Evolutionary conservation across 1,284 basidiomycete species (phyloP).

Genomic region (Pisolithus thermaeus): DNA sequence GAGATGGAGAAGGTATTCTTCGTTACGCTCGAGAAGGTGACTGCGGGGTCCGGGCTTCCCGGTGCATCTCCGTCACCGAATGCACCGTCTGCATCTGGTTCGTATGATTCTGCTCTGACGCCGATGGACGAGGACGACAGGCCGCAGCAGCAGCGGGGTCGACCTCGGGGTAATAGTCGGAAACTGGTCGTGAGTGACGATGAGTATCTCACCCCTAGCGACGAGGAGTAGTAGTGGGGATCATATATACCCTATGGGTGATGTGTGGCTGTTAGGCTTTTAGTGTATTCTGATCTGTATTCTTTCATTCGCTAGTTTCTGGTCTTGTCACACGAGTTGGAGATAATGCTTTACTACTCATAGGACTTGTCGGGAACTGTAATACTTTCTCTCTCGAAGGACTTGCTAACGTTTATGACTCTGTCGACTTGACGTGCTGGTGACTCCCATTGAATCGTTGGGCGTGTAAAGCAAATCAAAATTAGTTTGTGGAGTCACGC

Average conservation of each 20-base stretch:
- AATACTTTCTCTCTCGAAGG: not conserved
- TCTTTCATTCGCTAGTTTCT: too few species aligned
- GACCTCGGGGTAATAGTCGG: constrained; percentile 47
- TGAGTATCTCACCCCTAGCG: constrained; percentile 61
- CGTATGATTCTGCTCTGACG: constrained; percentile 64
- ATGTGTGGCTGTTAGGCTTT: too few species aligned
- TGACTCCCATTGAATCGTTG: too few species aligned
- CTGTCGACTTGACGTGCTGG: too few species aligned
- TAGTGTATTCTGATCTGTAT: too few species aligned
- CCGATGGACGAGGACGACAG: constrained; percentile 75
- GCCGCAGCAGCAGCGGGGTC: constrained; percentile 37
- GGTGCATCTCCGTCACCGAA: constrained; percentile 47
- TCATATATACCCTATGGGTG: not conserved
- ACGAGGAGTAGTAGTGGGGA: constrained; percentile 45
- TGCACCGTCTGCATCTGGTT: constrained; percentile 38
- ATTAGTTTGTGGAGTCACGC: constrained; percentile 14
- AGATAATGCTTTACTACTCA: too few species aligned
- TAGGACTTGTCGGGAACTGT: not conserved
- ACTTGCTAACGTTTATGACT: constrained; percentile 1
- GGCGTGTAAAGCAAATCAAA: too few species aligned
- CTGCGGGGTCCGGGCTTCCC: constrained; percentile 64
- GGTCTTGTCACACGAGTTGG: too few species aligned
- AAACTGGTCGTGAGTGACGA: constrained; percentile 75
- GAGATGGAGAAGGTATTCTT: constrained; percentile 87
- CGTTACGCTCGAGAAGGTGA: constrained; percentile 51